These are phyloP conservation scores for Coffea humblotiana DNA, from an alignment of 305 asterid genomes.

Conservation along the genomic window DNA sequence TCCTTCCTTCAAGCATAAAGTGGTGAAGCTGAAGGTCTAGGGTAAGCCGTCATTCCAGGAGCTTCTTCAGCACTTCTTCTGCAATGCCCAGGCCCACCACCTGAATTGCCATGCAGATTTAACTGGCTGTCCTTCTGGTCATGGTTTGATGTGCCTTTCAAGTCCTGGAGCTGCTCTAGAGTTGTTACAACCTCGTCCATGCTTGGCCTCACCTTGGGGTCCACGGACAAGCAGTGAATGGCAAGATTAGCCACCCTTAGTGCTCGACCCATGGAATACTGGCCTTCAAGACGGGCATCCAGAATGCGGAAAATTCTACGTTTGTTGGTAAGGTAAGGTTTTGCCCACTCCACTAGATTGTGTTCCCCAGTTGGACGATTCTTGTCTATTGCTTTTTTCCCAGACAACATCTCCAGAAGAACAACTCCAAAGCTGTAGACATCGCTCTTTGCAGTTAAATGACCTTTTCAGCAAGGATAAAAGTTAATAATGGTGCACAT, in stretches of 20 bases:
- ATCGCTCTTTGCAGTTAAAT: slow-evolving; percentile 79
- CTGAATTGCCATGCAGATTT: slow-evolving; percentile 29
- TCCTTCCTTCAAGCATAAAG: slow-evolving; percentile 32
- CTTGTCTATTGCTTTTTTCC: slow-evolving; percentile 86
- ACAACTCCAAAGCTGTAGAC: slow-evolving; percentile 93
- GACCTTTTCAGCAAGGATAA: slow-evolving; percentile 41
- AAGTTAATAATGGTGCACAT: neutral
- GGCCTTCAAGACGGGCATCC: slow-evolving; percentile 76
- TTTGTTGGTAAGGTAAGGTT: slow-evolving; percentile 69
- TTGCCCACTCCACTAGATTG: slow-evolving; percentile 81
- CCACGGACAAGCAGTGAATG: slow-evolving; percentile 59
- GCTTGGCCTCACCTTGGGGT: slow-evolving; percentile 63
- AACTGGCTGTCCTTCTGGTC: slow-evolving; percentile 30
- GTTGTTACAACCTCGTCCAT: slow-evolving; percentile 73
- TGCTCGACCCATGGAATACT: slow-evolving; percentile 50
- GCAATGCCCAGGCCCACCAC: slow-evolving; percentile 32
- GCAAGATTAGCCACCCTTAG: slow-evolving; percentile 64
- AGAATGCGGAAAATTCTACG: slow-evolving; percentile 64
- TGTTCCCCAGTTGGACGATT: slow-evolving; percentile 83
- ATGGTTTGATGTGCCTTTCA: slow-evolving; percentile 27
- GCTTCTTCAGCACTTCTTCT: slow-evolving; percentile 32
- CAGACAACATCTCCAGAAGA: slow-evolving; percentile 70
- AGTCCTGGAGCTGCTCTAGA: slow-evolving; percentile 57
- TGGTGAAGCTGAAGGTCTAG: slow-evolving; percentile 61
- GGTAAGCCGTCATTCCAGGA: slow-evolving; percentile 36